These are phyloP conservation scores for Barbatosphaeria neglecta DNA, from an alignment of 495 filamentous ascomycete species.

Conservation along the genomic window DNA sequence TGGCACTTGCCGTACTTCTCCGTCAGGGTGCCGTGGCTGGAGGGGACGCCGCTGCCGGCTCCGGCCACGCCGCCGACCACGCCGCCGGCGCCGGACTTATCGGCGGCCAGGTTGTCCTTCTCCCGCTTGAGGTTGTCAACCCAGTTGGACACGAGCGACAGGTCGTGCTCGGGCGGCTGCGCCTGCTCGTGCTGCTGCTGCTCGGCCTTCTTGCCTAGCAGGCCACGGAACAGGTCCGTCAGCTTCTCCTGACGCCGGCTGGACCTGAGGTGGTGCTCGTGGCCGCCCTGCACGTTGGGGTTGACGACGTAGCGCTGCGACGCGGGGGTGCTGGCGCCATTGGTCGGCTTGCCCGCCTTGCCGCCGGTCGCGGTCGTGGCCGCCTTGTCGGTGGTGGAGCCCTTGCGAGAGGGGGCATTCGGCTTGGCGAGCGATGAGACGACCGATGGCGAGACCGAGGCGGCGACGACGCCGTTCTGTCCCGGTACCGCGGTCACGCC, in stretches of 20 bases:
- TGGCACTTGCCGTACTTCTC: slow-evolving; percentile 99
- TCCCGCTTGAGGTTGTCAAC: slow-evolving; percentile 87
- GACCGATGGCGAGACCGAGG: too few species aligned
- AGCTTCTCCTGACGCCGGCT: slow-evolving; percentile 90
- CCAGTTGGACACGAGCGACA: slow-evolving; percentile 92
- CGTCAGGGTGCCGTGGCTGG: slow-evolving; percentile 71
- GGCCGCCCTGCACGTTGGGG: slow-evolving; percentile 42
- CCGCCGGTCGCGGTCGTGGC: background rate
- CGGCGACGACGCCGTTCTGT: slow-evolving; percentile 2
- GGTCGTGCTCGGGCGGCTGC: slow-evolving; percentile 54
- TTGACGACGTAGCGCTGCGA: slow-evolving; percentile 32
- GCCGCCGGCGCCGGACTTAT: slow-evolving; percentile 70
- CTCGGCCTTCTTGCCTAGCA: slow-evolving; percentile 68
- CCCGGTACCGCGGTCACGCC: background rate
- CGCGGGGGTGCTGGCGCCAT: slow-evolving; percentile 12
- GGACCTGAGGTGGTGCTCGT: slow-evolving; percentile 78
- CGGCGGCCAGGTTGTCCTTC: slow-evolving; percentile 54
- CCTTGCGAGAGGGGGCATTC: slow-evolving; percentile 15
- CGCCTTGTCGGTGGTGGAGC: slow-evolving; percentile 17
- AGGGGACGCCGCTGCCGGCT: too few species aligned
- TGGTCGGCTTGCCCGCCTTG: slow-evolving; percentile 10
- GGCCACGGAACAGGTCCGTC: slow-evolving; percentile 76
- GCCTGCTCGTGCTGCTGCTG: slow-evolving; percentile 25
- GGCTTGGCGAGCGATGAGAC: too few species aligned
- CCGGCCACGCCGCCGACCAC: too few species aligned